phyloP scores from a whole-genome alignment of 306 rosid genomes.

The Corylus avellana region DNA sequence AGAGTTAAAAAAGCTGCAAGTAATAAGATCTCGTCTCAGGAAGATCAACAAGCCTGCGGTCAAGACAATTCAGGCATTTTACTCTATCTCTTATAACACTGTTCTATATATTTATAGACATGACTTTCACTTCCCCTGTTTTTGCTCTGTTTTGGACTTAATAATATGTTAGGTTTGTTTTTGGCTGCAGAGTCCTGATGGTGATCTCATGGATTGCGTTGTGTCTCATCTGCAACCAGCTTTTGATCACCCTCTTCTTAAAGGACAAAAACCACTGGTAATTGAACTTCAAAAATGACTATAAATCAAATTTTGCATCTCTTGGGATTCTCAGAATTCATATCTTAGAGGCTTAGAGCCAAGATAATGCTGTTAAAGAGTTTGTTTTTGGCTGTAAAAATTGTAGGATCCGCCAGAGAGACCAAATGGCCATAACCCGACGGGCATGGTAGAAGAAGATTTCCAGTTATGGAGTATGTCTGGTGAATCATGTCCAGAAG shows the following conservation, averaged over 20 bases:
- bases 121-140: conserved; percentile 29
- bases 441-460: conserved; percentile 35
- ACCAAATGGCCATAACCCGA: conserved; percentile 48
- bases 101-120: neutral
- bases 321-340: neutral
- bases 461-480: conserved; percentile 72
- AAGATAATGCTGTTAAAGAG: neutral
- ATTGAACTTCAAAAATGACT: neutral
- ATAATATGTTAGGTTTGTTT: neutral
- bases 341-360: neutral
- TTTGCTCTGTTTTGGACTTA: conserved; percentile 14
- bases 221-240: conserved; percentile 83
- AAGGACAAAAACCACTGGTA: conserved; percentile 81
- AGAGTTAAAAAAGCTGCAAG: conserved; percentile 54
- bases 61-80: conserved; percentile 77
- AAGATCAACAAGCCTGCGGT: conserved; percentile 73
- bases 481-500: conserved; percentile 81
- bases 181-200: conserved; percentile 72
- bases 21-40: conserved; percentile 57
- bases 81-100: neutral
- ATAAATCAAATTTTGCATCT: neutral
- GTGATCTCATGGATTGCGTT: conserved; percentile 90
- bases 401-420: conserved; percentile 84
- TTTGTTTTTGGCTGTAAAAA: conserved; percentile 14
- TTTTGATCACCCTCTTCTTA: conserved; percentile 83